Conservation (phyloP, 2,329 filamentous ascomycete genomes). For the Epichloe aotearoae region DNA sequence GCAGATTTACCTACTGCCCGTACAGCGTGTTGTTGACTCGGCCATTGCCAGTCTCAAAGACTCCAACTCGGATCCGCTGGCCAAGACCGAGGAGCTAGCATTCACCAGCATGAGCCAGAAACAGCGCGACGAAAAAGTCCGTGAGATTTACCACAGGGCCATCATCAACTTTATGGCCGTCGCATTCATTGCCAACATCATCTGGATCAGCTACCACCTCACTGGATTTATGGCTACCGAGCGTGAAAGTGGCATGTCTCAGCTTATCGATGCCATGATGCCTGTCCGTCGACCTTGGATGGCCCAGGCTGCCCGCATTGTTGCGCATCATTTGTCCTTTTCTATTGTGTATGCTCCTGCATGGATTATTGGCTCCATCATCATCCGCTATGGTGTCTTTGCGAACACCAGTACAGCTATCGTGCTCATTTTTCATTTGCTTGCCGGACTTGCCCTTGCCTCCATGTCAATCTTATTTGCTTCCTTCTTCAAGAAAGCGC, state of each 20-base stretch:
- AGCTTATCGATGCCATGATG: slow-evolving; percentile 86
- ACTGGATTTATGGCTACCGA: slow-evolving; percentile 78
- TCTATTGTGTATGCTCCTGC: slow-evolving; percentile 67
- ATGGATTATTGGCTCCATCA: slow-evolving; percentile 65
- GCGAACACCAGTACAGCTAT: slow-evolving; percentile 48
- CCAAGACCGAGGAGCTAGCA: slow-evolving; percentile 47
- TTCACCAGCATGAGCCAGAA: slow-evolving; percentile 60
- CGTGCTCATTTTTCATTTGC: slow-evolving; percentile 59
- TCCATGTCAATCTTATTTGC: slow-evolving; percentile 73
- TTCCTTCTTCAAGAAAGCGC: slow-evolving; percentile 73
- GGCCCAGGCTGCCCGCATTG: slow-evolving; percentile 61
- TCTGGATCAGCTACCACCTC: slow-evolving; percentile 76
- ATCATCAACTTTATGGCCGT: slow-evolving; percentile 68
- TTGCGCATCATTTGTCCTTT: slow-evolving; percentile 71
- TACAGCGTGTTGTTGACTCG: slow-evolving; percentile 66
- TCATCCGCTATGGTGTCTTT: slow-evolving; percentile 52
- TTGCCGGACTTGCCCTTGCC: slow-evolving; percentile 63
- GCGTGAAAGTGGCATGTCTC: slow-evolving; percentile 75
- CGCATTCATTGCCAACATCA: slow-evolving; percentile 64
- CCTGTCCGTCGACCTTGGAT: slow-evolving; percentile 62
- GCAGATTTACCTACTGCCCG: slow-evolving; percentile 63
- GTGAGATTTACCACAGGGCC: slow-evolving; percentile 53
- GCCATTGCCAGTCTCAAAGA: slow-evolving; percentile 49
- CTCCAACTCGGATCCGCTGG: slow-evolving; percentile 25
- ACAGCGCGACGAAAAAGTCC: slow-evolving; percentile 52